A percentile compares a stretch with the other conserved stretches of the same genome.
Evolutionary conservation across 495 filamentous ascomycete genomes (phyloP).

Genomic region (Penicillium pancosmium): DNA sequence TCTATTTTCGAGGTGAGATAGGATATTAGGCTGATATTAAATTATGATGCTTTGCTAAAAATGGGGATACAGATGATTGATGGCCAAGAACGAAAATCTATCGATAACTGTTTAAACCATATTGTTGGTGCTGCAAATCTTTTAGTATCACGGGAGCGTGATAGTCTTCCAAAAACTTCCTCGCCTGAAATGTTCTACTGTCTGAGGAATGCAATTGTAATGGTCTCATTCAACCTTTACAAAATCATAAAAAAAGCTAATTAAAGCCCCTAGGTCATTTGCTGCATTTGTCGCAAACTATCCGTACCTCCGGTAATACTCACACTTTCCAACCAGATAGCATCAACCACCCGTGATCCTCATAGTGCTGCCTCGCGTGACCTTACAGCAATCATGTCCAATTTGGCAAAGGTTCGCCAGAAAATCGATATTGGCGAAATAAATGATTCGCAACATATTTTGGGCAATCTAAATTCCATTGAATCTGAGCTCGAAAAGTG

Average conservation of each 20-base stretch:
- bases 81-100: slow-evolving; percentile 1
- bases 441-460: background rate
- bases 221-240: background rate
- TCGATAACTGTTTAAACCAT: slow-evolving; percentile 5
- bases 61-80: background rate
- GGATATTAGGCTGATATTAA: background rate
- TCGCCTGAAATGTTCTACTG: background rate
- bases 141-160: background rate
- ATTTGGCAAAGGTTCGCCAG: background rate
- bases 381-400: background rate
- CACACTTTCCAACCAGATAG: background rate
- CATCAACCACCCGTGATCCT: background rate
- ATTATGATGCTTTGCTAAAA: no score
- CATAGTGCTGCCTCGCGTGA: background rate
- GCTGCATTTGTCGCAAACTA: background rate
- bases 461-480: background rate
- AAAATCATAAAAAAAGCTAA: background rate
- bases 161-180: background rate
- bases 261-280: background rate
- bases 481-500: background rate
- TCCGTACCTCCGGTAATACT: slow-evolving; percentile 1
- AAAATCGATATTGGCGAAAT: background rate
- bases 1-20: slow-evolving; percentile 6
- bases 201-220: slow-evolving; percentile 1
- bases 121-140: background rate